These are phyloP conservation scores for Diaporthe vaccinii DNA, from an alignment of 2,329 filamentous ascomycete species.

Conservation along the genomic window DNA sequence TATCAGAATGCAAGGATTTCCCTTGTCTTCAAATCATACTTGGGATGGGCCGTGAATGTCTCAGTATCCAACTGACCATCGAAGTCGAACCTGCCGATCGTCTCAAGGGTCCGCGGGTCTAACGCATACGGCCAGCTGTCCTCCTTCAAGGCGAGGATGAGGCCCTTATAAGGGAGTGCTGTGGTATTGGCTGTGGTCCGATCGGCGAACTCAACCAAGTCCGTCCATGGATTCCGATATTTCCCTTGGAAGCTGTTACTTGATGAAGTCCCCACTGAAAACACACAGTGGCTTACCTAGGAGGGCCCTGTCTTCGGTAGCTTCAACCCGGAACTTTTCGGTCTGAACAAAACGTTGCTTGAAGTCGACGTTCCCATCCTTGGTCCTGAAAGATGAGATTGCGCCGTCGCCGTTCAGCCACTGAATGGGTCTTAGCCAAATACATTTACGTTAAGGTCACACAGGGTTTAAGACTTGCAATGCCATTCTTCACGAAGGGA, in stretches of 20 bases:
- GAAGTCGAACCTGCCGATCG: not conserved
- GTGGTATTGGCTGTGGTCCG: not conserved
- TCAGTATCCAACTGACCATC: conserved; percentile 3
- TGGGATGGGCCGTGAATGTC: conserved; percentile 12
- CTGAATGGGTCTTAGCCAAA: not conserved
- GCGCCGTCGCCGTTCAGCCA: conserved; percentile 7
- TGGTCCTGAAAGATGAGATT: conserved; percentile 7
- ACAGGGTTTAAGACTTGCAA: not conserved
- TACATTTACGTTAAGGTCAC: too few species aligned
- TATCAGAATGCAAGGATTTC: conserved; percentile 1
- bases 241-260: conserved; percentile 7
- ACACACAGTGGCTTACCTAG: not conserved
- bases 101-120: conserved; percentile 3
- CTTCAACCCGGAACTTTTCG: conserved; percentile 5
- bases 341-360: conserved; percentile 6
- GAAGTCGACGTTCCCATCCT: conserved; percentile 6
- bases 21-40: conserved; percentile 7
- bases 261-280: not conserved
- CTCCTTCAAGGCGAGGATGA: not conserved
- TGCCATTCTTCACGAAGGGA: conserved; percentile 6
- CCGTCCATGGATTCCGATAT: conserved; percentile 6
- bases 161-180: not conserved
- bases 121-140: conserved; percentile 4
- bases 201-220: conserved; percentile 8
- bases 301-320: not conserved